Base-by-base conservation (phyloP, 225 moss, liverwort and hornwort genomes). In the Neckera pumila region DNA sequence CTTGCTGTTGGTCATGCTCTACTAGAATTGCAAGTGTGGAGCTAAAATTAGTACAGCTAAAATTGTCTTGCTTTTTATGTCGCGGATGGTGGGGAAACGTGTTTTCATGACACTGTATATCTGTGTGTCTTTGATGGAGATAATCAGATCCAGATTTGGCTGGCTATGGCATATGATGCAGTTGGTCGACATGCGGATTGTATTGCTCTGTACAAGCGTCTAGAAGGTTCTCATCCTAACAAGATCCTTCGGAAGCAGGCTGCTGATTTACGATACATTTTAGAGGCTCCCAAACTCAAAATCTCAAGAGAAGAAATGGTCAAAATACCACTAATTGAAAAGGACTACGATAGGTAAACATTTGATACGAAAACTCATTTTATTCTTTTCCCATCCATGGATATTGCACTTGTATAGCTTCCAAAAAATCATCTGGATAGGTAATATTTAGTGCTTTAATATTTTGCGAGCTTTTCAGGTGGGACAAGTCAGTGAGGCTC, bases 121-220 rank as follows among this genome's bases (percentile, higher is more conserved):
- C 61, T 86, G 74, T 91, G 86, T 83, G 88, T 84, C 45, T 89
- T 63, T 93, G 88, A 85, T 93, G 91, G 90, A 86, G 74, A 87
- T 89, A 62, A 84, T 89, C 97, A 98, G 98, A 95, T 99, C 82
- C 98, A 99, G 93, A 94, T 99, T 87, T 99, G 98, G 98, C 89
- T 97, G 87, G 97, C 98, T 45, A 99, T 99, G 95, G 98, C 97
- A 63, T 96, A 99, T 91, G 98, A 99, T 91, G 98, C 98, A 72
- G 91, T 97, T 90, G 95, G 96, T 91, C 92, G 96, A 90, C 98
- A 97, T 72, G 93, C 87, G 72, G 98, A 99, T 89, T 97, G 98
- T 91, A 99, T 99, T 86, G 91, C 95, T 85, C 86, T 99, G 27
- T 99, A 99, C 83, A 99, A 93, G 93, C 93, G 93, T 61, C 80